Base-by-base conservation (phyloP, 352 stramenopile genomes). In the Phytopythium montanum region DNA sequence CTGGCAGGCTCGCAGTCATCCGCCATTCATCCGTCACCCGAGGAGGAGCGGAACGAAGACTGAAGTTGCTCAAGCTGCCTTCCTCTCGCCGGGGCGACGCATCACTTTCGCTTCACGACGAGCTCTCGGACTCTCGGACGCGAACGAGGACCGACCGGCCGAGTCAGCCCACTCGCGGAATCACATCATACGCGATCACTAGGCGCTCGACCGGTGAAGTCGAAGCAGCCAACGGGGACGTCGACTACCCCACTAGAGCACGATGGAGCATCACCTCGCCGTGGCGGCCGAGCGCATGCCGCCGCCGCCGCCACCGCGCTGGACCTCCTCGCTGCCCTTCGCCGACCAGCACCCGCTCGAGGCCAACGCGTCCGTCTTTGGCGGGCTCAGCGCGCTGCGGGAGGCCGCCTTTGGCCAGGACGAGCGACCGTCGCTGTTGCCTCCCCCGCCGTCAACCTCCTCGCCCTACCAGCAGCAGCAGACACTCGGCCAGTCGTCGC, bases 331-430 rank as follows among this genome's bases (percentile, higher is more conserved):
- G 51, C 33, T 57, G 51, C 51, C 36, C 21, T 29, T 26, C 33
- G 51, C 51, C 21, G 31, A 57, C 33, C 33, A 36, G 21, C 33
- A 57, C 13, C 19, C n/a, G n/a, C 51, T 57, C 51, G 51, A 57
- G 51, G 34, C 51, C n/a, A 25, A 36, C 19, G 33, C 51, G 31
- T 33, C 31, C n/a, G 51, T 46, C 21, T 57, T 57, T 34, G 51
- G 51, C 51, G 51, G 51, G 31, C 51, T 57, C 33, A 57, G 51
- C 51, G 51, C 51, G n/a, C 33, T 57, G 51, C 51, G 51, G 23
- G 51, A 57, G 29, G 51, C 51, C 33, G 51, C 51, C 33, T 57
- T 57, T 34, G 51, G 51, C 34, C 51, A 57, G 51, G 51, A 57
- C 29, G 51, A 57, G 3, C 51, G 51, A 5, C 36, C 33, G 31